Evolutionary conservation across 73 alveolate species (phyloP).

Genomic region (Diophrys sp.): DNA sequence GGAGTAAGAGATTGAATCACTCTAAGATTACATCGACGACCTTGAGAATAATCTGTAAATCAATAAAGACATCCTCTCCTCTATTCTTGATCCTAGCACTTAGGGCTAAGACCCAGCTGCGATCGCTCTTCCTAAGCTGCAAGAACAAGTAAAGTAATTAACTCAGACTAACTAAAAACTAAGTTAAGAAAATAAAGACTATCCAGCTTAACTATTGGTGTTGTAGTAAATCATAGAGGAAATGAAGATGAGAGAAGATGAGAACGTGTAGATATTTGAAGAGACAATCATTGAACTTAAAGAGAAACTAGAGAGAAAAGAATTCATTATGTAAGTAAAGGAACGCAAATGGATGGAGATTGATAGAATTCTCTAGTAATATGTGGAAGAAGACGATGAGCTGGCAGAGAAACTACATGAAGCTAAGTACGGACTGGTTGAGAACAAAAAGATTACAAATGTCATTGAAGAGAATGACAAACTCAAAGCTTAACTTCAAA

Average conservation of each 20-base stretch:
- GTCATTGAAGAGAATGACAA: conserved; percentile 46
- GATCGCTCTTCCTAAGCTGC: no score
- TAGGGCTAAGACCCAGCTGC: no score
- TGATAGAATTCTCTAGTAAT: conserved; percentile 22
- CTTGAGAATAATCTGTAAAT: no score
- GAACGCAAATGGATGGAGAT: conserved; percentile 38
- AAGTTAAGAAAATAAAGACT: no score
- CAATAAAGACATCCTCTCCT: no score
- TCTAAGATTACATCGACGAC: no score
- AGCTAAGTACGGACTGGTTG: conserved; percentile 13
- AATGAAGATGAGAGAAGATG: conserved; percentile 34
- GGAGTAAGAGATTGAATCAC: no score
- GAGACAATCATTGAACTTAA: conserved; percentile 26
- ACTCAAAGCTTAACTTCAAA: conserved; percentile 3
- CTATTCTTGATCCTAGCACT: no score
- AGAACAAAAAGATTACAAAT: conserved; percentile 26
- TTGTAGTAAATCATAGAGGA: no score
- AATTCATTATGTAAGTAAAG: conserved; percentile 34
- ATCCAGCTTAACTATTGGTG: no score
- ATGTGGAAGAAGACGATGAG: conserved; percentile 24
- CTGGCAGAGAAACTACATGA: conserved; percentile 33
- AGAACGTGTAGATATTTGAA: conserved; percentile 19
- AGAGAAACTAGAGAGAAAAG: conserved; percentile 43
- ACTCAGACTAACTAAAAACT: no score
- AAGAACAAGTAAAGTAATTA: no score